Evolutionary conservation across 1,139 yeast species (phyloP), one percentile per base, ranked within the genome.

Genomic region (Saccharomyces hybrid): DNA sequence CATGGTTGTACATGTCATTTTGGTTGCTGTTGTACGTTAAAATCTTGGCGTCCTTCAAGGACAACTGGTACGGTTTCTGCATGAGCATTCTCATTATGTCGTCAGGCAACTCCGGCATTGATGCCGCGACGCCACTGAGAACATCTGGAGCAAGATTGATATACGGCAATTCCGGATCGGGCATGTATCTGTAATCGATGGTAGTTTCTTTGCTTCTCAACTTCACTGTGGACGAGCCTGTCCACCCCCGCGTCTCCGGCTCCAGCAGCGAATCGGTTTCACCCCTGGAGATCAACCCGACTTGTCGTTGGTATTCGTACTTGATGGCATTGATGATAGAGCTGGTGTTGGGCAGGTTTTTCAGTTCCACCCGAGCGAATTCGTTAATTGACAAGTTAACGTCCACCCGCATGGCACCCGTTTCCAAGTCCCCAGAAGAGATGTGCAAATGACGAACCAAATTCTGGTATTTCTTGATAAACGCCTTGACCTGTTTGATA

Each of bases 361-460:
- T 95, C 63, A 93, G 79, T 64, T 93, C 99, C 27, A 91, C 90
- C 57, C 98, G 73, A 49, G 83, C 78, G 53, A 82, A 80, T 28
- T 80, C 82, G 56, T 81, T 81, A 2, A 93, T 83, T 49, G 95
- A 88, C 16, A 93, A 79, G 64, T 93, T 93, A 7, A 90, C 98
- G 67, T 93, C 99, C 3, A 91, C 95, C 64, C 99, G 78, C 78
- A 95, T 86, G 0, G 97, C 95, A 7, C 99, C 99, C 0, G 91
- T 83, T 66, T 93, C 99, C 64, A 93, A 75, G 62, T 90, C 96
- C 24, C 97, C 98, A 0, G 95, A 78, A 62, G 96, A 89, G 2
- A 93, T 81, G 3, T 80, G 81, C 52, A 90, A 69, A 60, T 82
- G 82, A 51, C 84, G 76, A 44, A 93, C 80, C 50, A 90, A 71